Conservation (phyloP, 495 filamentous ascomycete genomes). For the Bacidia gigantensis region DNA sequence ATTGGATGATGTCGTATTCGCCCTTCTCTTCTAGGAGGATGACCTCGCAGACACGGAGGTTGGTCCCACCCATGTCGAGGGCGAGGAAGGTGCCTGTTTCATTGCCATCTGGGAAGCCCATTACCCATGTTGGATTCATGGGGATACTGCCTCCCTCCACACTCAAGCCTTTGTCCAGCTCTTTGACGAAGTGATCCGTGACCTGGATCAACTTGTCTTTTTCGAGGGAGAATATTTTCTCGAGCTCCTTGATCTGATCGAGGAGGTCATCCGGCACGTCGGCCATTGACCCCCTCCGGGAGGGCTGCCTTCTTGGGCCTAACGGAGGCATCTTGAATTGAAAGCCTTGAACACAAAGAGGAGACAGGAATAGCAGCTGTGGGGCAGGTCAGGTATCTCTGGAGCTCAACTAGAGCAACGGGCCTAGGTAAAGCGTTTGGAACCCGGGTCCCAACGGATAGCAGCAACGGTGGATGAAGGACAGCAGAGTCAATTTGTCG, state of each 20-base stretch:
- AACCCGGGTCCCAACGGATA: too few species aligned
- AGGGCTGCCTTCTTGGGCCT: slow-evolving; percentile 56
- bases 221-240: slow-evolving; percentile 74
- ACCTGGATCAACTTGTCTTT: slow-evolving; percentile 72
- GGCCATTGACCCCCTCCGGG: slow-evolving; percentile 68
- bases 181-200: slow-evolving; percentile 72
- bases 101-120: slow-evolving; percentile 78
- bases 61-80: slow-evolving; percentile 97
- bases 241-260: slow-evolving; percentile 70
- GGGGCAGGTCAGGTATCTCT: too few species aligned
- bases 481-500: too few species aligned
- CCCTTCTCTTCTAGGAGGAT: slow-evolving; percentile 80
- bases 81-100: slow-evolving; percentile 88
- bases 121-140: slow-evolving; percentile 98
- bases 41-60: slow-evolving; percentile 94
- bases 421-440: too few species aligned
- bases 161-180: slow-evolving; percentile 77
- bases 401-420: too few species aligned
- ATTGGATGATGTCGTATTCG: slow-evolving; percentile 97
- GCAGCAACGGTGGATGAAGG: too few species aligned
- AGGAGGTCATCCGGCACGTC: slow-evolving; percentile 76
- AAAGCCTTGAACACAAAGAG: too few species aligned
- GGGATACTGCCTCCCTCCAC: slow-evolving; percentile 89
- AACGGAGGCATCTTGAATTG: slow-evolving; percentile 65
- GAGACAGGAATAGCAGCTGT: too few species aligned